Evolutionary conservation across 495 filamentous ascomycete genomes (phyloP).

Genomic region (Aspergillus affinis): DNA sequence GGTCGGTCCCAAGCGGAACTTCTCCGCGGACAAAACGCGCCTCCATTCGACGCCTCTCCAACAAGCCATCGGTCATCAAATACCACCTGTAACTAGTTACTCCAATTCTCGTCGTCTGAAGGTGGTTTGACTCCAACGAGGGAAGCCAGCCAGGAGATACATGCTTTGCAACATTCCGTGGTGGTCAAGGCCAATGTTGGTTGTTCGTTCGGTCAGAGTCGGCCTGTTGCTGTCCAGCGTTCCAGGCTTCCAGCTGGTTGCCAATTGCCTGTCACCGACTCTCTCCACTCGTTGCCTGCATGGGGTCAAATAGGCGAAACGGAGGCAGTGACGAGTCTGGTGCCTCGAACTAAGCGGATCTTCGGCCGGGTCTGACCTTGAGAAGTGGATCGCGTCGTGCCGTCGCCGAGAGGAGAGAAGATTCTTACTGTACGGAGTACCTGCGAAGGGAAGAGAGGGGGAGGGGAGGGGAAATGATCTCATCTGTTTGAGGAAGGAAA

Average conservation of each 20-base stretch:
- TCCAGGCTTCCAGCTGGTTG: constrained; percentile 1
- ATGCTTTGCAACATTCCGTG: neutral
- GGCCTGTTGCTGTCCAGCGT: neutral
- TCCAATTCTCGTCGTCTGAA: neutral
- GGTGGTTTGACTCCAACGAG: neutral
- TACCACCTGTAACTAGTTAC: neutral
- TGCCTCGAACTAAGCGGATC: constrained; percentile 18
- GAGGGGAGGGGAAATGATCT: constrained; percentile 6
- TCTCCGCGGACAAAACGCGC: constrained; percentile 10
- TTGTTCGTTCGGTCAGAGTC: neutral
- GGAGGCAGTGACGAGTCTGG: constrained; percentile 13
- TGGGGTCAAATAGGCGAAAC: constrained; percentile 21
- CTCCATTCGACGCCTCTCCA: constrained; percentile 4
- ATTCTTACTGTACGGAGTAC: neutral
- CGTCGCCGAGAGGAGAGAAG: constrained; percentile 17
- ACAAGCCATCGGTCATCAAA: neutral
- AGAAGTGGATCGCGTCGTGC: constrained; percentile 23
- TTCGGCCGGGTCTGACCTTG: constrained; percentile 20
- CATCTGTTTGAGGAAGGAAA: too few species aligned
- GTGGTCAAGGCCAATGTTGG: neutral
- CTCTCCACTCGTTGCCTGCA: constrained; percentile 24
- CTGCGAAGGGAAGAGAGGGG: neutral
- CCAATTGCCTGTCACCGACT: constrained; percentile 3
- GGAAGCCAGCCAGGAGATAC: neutral
- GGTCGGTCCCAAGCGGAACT: neutral